phyloP scores from a whole-genome alignment of 257 asterid genomes.

The Solanum okadae region DNA sequence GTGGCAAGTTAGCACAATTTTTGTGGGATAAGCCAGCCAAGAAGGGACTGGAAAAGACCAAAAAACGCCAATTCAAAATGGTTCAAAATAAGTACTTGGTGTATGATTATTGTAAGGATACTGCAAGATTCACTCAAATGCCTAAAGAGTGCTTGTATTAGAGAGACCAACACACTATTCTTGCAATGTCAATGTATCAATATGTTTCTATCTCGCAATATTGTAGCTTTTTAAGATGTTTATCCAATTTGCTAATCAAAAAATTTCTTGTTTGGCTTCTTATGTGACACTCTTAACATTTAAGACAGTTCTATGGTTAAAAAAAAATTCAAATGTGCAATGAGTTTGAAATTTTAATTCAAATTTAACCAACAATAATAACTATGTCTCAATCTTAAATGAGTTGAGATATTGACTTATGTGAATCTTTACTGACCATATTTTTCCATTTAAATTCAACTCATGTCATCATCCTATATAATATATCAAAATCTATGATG shows the following conservation, averaged over 20 bases:
- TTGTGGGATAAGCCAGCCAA: slow-evolving; percentile 59
- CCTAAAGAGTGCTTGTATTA: slow-evolving; percentile 35
- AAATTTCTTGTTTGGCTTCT: background rate
- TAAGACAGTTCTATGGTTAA: background rate
- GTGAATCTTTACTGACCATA: background rate
- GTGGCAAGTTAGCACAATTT: slow-evolving; percentile 29
- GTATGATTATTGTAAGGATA: slow-evolving; percentile 53
- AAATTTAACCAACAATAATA: background rate
- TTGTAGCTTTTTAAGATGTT: background rate
- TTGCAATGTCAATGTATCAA: background rate
- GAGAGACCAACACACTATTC: background rate
- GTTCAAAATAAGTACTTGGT: slow-evolving; percentile 26
- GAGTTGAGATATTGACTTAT: background rate
- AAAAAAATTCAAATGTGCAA: background rate
- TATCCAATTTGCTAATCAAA: background rate
- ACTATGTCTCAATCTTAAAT: background rate
- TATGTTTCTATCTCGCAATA: background rate
- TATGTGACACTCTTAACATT: background rate
- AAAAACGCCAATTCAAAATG: slow-evolving; percentile 21
- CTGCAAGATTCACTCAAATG: slow-evolving; percentile 30
- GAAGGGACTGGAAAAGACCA: slow-evolving; percentile 17
- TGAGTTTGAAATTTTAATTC: background rate
- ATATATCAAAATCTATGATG: background rate
- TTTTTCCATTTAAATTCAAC: background rate
- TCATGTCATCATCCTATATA: background rate